Evolutionary conservation across 345 rosid genomes (phyloP), one percentile per base, ranked within the genome.

Genomic region (Eucalyptus sp.): DNA sequence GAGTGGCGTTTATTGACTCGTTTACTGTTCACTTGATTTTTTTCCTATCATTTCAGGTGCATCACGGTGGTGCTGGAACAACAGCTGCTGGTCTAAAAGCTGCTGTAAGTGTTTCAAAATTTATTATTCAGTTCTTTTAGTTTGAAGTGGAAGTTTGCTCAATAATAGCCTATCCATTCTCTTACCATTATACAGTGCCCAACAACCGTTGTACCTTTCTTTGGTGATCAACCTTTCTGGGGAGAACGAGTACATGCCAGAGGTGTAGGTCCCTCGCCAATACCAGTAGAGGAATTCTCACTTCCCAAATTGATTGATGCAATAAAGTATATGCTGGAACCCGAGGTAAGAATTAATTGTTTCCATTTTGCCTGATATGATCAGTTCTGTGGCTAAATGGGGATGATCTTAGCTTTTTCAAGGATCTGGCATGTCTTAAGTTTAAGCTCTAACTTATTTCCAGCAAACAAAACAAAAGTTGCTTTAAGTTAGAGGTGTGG

Each of bases 31-130:
- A 33, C 86, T 33, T 76, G 48, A 86, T 9, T 37, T 27, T 84
- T 62, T 84, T 24, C 43, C 84, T 71, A 88, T 89, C 87, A 86
- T 94, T 91, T 92, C 90, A 98, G 99, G 99, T 98, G 90, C 99
- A 98, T 95, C 99, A 97, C 88, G 99, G 99, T 88, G 99, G 99
- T 91, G 99, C 99, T 89, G 99, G 99, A 87, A 98, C 99, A 89
- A 96, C 99, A 41, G 99, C 99, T 90, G 99, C 99, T 64, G 99
- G 99, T 91, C 98, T 98, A 87, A 96, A 92, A 96, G 98, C 99
- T 88, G 95, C 98, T 33, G 99, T 98, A 96, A 92, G 88, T 64
- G 76, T 50, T 87, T 43, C 18, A 12, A 33, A 37, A 8, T 89
- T 16, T 66, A 29, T 51, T 15, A 49, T 66, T 76, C 31, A 41